Conservation (phyloP, 2,329 filamentous ascomycete species). For the Monilinia vaccinii-corymbosi region DNA sequence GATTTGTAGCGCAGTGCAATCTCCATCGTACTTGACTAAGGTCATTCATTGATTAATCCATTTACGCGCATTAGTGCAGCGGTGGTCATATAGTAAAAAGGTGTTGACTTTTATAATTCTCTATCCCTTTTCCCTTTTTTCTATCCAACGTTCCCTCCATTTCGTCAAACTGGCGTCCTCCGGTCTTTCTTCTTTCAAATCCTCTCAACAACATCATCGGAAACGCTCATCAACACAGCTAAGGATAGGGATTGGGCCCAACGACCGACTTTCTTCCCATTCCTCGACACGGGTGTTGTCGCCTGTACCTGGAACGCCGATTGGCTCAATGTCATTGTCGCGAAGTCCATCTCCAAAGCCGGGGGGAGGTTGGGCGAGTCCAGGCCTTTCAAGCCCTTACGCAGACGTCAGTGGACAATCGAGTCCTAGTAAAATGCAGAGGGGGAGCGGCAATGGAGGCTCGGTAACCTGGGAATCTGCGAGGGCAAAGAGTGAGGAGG, state of each 20-base stretch:
- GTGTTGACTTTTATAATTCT: neutral
- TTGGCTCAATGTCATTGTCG: conserved; percentile 67
- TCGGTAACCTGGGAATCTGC: conserved; percentile 73
- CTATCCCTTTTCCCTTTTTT: no score
- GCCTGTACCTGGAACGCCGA: conserved; percentile 40
- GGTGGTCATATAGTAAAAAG: neutral
- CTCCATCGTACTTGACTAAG: no score
- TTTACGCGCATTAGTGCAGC: neutral
- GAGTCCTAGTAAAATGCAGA: conserved; percentile 47
- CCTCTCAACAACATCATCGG: conserved; percentile 8
- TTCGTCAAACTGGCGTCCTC: conserved; percentile 11
- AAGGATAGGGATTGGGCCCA: conserved; percentile 6
- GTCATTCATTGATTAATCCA: no score
- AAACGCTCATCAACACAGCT: conserved; percentile 12
- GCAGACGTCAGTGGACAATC: conserved; percentile 52
- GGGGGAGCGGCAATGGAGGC: conserved; percentile 41
- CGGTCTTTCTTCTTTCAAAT: conserved; percentile 4
- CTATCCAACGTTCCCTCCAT: neutral
- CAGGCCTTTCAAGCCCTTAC: conserved; percentile 60
- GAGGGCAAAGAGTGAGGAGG: conserved; percentile 64
- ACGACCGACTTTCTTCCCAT: conserved; percentile 12
- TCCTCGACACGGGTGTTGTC: conserved; percentile 17
- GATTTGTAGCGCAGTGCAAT: no score
- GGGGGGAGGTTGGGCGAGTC: conserved; percentile 83
- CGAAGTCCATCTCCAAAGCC: conserved; percentile 79